Evolutionary conservation across 2,329 filamentous ascomycete species (phyloP).

Genomic region (Decorospora gaudefroyi): DNA sequence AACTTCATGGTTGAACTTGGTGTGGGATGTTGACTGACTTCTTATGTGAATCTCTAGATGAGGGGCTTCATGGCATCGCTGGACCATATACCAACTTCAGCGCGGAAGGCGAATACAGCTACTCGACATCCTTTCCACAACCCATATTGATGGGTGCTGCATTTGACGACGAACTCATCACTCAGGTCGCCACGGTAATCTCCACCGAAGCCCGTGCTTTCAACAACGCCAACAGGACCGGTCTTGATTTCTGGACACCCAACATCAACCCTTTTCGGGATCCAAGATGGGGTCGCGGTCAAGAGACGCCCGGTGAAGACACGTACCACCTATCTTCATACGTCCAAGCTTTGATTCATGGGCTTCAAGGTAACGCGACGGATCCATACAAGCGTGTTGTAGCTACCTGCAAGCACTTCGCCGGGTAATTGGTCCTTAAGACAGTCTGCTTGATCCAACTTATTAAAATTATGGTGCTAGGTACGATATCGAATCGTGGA

Average conservation of each 20-base stretch:
- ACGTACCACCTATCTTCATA: conserved; percentile 58
- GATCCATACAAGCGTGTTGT: conserved; percentile 35
- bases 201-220: conserved; percentile 68
- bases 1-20: conserved; percentile 49
- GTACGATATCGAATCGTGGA: conserved; percentile 42
- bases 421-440: conserved; percentile 12
- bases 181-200: conserved; percentile 61
- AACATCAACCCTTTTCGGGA: conserved; percentile 70
- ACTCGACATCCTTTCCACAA: conserved; percentile 68
- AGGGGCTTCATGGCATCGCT: conserved; percentile 50
- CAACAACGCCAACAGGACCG: conserved; percentile 62
- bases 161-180: conserved; percentile 66
- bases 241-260: conserved; percentile 64
- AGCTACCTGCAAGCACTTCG: conserved; percentile 49
- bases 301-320: conserved; percentile 64
- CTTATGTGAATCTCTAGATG: not conserved
- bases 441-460: not conserved
- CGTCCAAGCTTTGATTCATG: conserved; percentile 58
- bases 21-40: not conserved
- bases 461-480: not conserved
- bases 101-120: conserved; percentile 60
- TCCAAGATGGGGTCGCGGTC: conserved; percentile 60
- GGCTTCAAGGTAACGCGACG: conserved; percentile 56
- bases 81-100: conserved; percentile 61
- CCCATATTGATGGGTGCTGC: conserved; percentile 66